A percentile compares a stretch with the other conserved stretches of the same genome.
These are phyloP conservation scores for Tulasnella sp. DNA, from an alignment of 768 basidiomycete genomes.

Conservation along the genomic window DNA sequence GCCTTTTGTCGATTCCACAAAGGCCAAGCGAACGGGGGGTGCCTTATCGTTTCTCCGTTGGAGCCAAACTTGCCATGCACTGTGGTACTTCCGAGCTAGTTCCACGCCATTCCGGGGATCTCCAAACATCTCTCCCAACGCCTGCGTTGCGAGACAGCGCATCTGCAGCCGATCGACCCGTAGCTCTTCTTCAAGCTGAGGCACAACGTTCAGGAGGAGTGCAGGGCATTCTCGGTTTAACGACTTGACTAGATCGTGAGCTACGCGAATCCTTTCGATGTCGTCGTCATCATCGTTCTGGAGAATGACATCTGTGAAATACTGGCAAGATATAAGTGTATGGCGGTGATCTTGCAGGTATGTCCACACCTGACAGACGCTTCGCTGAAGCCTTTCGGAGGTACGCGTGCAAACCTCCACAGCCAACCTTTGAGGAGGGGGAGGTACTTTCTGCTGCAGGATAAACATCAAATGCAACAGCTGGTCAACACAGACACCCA, in stretches of 20 bases:
- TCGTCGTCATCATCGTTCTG: conserved; percentile 31
- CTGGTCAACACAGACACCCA: conserved; percentile 28
- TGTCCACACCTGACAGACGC: conserved; percentile 48
- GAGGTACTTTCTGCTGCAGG: conserved; percentile 43
- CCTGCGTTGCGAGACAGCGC: conserved; percentile 70
- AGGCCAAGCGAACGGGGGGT: conserved; percentile 55
- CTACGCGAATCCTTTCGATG: conserved; percentile 46
- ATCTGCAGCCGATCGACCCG: conserved; percentile 59
- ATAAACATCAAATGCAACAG: conserved; percentile 17
- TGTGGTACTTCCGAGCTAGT: conserved; percentile 64
- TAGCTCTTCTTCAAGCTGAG: conserved; percentile 84
- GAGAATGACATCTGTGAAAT: conserved; percentile 84
- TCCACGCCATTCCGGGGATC: conserved; percentile 55
- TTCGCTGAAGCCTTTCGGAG: conserved; percentile 74
- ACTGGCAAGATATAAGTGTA: conserved; percentile 27
- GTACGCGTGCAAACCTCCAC: conserved; percentile 75
- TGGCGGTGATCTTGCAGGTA: not conserved
- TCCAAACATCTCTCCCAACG: conserved; percentile 82
- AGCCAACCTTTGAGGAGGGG: conserved; percentile 69
- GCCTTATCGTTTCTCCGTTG: conserved; percentile 65
- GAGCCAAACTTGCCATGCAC: conserved; percentile 79
- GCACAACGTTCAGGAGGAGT: conserved; percentile 79
- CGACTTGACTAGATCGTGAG: conserved; percentile 77
- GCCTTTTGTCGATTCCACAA: conserved; percentile 56
- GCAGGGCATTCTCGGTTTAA: conserved; percentile 69